These are phyloP conservation scores for Quercus tomentella DNA, from an alignment of 331 rosid genomes.

Conservation along the genomic window DNA sequence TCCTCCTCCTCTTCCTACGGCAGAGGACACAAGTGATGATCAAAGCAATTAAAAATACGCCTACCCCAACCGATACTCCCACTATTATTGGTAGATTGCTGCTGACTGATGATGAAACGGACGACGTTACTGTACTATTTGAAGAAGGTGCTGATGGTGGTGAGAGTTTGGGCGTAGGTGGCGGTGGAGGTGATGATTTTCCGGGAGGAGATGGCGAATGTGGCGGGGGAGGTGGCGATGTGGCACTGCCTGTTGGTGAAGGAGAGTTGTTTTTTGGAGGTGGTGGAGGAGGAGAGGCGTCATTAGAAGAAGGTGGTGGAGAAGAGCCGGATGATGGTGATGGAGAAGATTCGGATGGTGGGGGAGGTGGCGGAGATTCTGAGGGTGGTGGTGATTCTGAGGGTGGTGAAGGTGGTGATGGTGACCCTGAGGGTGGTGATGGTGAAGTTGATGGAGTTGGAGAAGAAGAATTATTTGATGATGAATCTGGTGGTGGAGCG, in stretches of 20 bases:
- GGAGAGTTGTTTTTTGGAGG: conserved; percentile 4
- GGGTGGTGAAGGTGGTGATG: conserved; percentile 13
- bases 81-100: conserved; percentile 11
- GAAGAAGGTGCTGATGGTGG: not conserved
- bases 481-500: not conserved
- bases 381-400: not conserved
- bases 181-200: conserved; percentile 16
- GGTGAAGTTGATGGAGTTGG: conserved; percentile 26
- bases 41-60: conserved; percentile 25
- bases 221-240: conserved; percentile 22
- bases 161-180: conserved; percentile 15
- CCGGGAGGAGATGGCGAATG: conserved; percentile 13
- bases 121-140: not conserved
- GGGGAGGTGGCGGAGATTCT: conserved; percentile 1
- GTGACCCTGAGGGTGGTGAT: not conserved
- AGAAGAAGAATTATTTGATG: not conserved
- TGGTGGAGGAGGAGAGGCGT: conserved; percentile 14
- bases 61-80: conserved; percentile 48
- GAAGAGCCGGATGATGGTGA: not conserved
- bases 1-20: conserved; percentile 54
- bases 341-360: not conserved
- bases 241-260: conserved; percentile 20
- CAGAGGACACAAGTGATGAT: conserved; percentile 36
- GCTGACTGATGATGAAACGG: not conserved
- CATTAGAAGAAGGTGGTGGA: not conserved